Percentiles rank a stretch among this genome's conserved stretches.
Conservation (phyloP, 2,329 filamentous ascomycete species). For the Colletotrichum liriopes region DNA sequence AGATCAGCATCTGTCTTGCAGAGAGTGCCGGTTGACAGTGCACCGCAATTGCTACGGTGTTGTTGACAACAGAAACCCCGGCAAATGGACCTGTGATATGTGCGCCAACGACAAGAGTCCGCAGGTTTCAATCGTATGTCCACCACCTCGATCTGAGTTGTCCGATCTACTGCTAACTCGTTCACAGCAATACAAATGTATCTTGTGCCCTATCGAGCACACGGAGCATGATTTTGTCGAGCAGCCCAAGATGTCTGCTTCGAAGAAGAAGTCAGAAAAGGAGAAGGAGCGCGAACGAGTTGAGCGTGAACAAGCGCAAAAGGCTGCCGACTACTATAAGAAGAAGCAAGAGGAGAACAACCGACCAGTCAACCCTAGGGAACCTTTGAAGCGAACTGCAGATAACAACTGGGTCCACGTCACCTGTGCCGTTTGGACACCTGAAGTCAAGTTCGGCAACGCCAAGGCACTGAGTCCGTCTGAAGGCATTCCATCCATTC, state of each 20-base stretch:
- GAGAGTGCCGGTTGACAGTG: conserved; percentile 91
- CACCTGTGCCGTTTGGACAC: conserved; percentile 90
- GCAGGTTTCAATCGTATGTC: conserved; percentile 84
- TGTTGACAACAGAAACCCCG: conserved; percentile 75
- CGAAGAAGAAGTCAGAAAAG: conserved; percentile 92
- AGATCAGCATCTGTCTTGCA: conserved; percentile 83
- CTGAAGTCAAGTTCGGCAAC: conserved; percentile 93
- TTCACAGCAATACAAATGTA: conserved; percentile 87
- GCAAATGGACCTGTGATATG: conserved; percentile 96
- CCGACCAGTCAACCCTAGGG: conserved; percentile 86
- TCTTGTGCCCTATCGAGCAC: conserved; percentile 87
- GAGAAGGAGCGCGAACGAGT: conserved; percentile 90
- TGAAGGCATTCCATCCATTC: conserved; percentile 90
- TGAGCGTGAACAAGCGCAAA: conserved; percentile 87
- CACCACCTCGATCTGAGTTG: not conserved
- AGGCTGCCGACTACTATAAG: conserved; percentile 85
- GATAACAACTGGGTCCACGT: conserved; percentile 99
- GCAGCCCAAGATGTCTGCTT: conserved; percentile 81
- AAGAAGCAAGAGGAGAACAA: conserved; percentile 88
- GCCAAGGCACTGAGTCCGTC: conserved; percentile 86
- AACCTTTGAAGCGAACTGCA: conserved; percentile 92
- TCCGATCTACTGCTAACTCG: conserved; percentile 46
- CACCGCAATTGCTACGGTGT: conserved; percentile 96
- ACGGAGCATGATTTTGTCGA: conserved; percentile 90
- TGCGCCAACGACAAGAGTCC: conserved; percentile 95